phyloP scores from a whole-genome alignment of 768 basidiomycete genomes.

The Rhodosporidiobolus sp. region DNA sequence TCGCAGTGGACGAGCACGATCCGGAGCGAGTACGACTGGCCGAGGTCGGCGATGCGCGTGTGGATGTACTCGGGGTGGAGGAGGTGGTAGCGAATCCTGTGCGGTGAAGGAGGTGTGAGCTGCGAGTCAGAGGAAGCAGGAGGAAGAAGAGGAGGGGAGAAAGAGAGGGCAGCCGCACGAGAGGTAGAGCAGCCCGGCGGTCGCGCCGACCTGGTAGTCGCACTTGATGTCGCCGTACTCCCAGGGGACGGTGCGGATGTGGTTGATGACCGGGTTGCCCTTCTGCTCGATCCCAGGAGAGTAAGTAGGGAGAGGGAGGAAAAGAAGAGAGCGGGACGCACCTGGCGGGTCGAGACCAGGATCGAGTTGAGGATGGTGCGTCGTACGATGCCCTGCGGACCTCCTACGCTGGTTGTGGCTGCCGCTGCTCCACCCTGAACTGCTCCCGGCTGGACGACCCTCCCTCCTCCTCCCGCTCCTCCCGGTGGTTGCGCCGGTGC shows the following conservation, averaged over 20 bases:
- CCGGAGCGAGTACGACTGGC: constrained; percentile 72
- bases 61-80: constrained; percentile 97
- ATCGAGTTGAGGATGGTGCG: constrained; percentile 27
- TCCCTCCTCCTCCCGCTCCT: constrained; percentile 1
- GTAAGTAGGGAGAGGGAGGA: not conserved
- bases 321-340: not conserved
- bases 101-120: not conserved
- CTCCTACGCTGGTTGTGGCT: constrained; percentile 10
- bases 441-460: constrained; percentile 1
- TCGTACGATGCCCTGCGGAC: constrained; percentile 16
- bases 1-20: constrained; percentile 87
- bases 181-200: constrained; percentile 85
- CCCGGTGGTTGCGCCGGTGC: too few relatives aligned
- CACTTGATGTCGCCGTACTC: constrained; percentile 90
- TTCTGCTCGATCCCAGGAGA: constrained; percentile 19
- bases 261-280: constrained; percentile 82
- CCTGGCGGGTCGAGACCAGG: constrained; percentile 34
- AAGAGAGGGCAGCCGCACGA: constrained; percentile 66
- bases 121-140: not conserved
- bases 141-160: not conserved
- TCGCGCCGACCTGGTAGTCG: constrained; percentile 93
- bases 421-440: too few relatives aligned
- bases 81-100: constrained; percentile 85
- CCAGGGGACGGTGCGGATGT: constrained; percentile 81
- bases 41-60: constrained; percentile 80